phyloP scores from a whole-genome alignment of 257 asterid genomes.

The Euphrasia confusa region DNA sequence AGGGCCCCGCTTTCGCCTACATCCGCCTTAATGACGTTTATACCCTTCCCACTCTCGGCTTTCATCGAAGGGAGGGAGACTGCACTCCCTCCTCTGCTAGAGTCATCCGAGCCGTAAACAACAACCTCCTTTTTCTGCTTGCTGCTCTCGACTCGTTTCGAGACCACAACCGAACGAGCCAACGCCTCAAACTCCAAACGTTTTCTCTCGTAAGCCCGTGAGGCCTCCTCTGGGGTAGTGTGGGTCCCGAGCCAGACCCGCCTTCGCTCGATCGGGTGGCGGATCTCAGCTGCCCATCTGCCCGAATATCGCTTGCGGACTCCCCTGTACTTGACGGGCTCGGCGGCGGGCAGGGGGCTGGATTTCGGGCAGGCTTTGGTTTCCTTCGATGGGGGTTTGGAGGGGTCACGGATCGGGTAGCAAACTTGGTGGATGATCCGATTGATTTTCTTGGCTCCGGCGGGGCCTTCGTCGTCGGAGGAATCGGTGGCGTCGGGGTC shows the following conservation, averaged over 20 bases:
- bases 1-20: neutral
- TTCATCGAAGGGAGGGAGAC: constrained; percentile 37
- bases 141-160: constrained; percentile 5
- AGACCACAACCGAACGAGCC: constrained; percentile 28
- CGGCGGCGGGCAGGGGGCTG: constrained; percentile 10
- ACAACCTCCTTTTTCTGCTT: neutral
- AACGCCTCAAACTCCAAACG: constrained; percentile 59
- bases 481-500: constrained; percentile 96
- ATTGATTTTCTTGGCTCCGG: constrained; percentile 33
- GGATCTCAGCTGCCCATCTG: constrained; percentile 93
- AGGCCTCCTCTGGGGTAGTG: constrained; percentile 67
- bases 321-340: constrained; percentile 45
- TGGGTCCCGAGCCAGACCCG: constrained; percentile 88
- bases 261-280: constrained; percentile 61
- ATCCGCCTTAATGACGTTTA: neutral
- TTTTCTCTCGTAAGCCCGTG: constrained; percentile 58
- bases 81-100: constrained; percentile 44
- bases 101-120: constrained; percentile 34
- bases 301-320: constrained; percentile 94
- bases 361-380: constrained; percentile 31
- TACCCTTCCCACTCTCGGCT: neutral
- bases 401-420: constrained; percentile 28
- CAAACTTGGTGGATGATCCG: constrained; percentile 47
- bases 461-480: constrained; percentile 55
- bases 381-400: constrained; percentile 21